phyloP scores from a whole-genome alignment of 1,284 basidiomycete species.

The Inonotus hispidus region DNA sequence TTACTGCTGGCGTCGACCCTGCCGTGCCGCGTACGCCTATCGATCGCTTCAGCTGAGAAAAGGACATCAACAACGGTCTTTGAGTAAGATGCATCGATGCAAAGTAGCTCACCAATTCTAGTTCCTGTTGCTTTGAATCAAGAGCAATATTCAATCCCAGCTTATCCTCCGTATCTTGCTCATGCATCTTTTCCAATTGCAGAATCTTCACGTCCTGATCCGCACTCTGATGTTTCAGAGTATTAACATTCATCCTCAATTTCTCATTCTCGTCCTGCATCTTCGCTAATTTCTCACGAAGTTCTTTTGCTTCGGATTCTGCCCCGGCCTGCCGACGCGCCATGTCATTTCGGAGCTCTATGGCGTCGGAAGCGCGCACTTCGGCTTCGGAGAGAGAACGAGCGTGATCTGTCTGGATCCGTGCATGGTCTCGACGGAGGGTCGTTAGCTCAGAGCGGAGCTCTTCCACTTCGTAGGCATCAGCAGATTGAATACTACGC shows the following conservation, averaged over 20 bases:
- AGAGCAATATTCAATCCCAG: slow-evolving; percentile 79
- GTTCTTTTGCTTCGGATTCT: slow-evolving; percentile 41
- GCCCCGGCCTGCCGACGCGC: slow-evolving; percentile 48
- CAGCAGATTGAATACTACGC: slow-evolving; percentile 27
- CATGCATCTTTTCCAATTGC: slow-evolving; percentile 64
- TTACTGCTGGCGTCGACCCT: slow-evolving; percentile 51
- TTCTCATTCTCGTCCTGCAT: slow-evolving; percentile 60
- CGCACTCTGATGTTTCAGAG: slow-evolving; percentile 74
- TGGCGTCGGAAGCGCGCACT: slow-evolving; percentile 41
- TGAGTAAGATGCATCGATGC: slow-evolving; percentile 5
- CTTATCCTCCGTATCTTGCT: slow-evolving; percentile 71
- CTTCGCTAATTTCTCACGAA: slow-evolving; percentile 42
- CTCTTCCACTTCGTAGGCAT: slow-evolving; percentile 43
- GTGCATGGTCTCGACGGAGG: slow-evolving; percentile 50
- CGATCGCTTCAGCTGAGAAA: slow-evolving; percentile 66
- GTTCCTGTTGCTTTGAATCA: slow-evolving; percentile 86
- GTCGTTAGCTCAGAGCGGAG: slow-evolving; percentile 49
- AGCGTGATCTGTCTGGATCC: slow-evolving; percentile 44
- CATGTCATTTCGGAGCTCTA: slow-evolving; percentile 41
- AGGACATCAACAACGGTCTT: neutral
- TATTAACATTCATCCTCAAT: slow-evolving; percentile 60
- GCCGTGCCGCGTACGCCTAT: slow-evolving; percentile 56
- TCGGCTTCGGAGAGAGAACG: slow-evolving; percentile 45
- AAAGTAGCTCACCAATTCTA: slow-evolving; percentile 69
- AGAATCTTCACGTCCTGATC: slow-evolving; percentile 76